phyloP scores from a whole-genome alignment of 306 rosid genomes.

The Begonia fuchsioides region DNA sequence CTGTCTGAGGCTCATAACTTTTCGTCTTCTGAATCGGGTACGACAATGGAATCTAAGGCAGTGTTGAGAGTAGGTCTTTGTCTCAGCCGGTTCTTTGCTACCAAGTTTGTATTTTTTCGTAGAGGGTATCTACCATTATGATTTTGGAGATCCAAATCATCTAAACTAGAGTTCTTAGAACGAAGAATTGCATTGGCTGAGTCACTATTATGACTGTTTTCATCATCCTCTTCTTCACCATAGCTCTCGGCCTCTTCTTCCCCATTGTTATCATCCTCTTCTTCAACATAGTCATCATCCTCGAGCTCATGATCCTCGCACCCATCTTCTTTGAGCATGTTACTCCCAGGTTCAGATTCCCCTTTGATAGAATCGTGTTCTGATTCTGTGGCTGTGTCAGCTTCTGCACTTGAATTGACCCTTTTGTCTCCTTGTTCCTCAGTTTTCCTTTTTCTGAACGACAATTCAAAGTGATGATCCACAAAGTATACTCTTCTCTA shows the following conservation, averaged over 20 bases:
- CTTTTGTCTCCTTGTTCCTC: neutral
- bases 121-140: constrained; percentile 22
- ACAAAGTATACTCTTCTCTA: neutral
- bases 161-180: neutral
- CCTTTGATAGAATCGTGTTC: neutral
- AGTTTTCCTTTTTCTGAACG: neutral
- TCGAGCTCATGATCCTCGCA: constrained; percentile 10
- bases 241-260: too few species aligned
- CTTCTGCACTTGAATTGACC: neutral
- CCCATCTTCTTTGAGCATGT: constrained; percentile 9
- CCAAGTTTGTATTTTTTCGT: constrained; percentile 30
- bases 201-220: neutral
- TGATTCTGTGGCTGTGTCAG: neutral
- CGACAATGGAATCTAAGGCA: constrained; percentile 30
- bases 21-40: constrained; percentile 29
- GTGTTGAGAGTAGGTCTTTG: constrained; percentile 75
- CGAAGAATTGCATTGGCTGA: neutral
- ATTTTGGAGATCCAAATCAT: constrained; percentile 6
- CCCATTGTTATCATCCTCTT: neutral
- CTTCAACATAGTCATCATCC: neutral
- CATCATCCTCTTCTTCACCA: neutral
- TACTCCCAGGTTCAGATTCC: constrained; percentile 20
- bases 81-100: constrained; percentile 49
- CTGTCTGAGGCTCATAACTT: too few species aligned
- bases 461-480: neutral